Percentiles rank a stretch among this genome's conserved stretches.
Conservation (phyloP, 495 filamentous ascomycete genomes). For the Patellaria atrata region DNA sequence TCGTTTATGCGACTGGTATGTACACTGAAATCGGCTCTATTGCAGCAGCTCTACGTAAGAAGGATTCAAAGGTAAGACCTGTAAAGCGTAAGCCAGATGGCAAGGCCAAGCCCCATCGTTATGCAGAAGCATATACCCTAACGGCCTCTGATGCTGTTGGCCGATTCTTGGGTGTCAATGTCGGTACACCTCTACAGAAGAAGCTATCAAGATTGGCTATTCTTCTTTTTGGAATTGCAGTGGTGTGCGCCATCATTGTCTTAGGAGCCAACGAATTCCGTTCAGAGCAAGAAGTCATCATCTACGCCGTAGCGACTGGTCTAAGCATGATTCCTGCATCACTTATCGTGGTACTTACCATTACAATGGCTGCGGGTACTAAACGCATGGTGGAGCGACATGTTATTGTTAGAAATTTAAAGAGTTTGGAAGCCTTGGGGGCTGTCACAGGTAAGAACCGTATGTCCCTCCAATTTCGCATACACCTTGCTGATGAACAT, state of each 20-base stretch:
- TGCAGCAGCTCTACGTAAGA: constrained; percentile 36
- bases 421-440: constrained; percentile 48
- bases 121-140: constrained; percentile 52
- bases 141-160: constrained; percentile 52
- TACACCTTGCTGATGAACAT: not conserved
- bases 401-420: constrained; percentile 56
- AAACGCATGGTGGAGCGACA: constrained; percentile 58
- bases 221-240: constrained; percentile 51
- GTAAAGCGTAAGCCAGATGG: constrained; percentile 29
- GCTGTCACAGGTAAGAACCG: constrained; percentile 36
- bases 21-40: constrained; percentile 59
- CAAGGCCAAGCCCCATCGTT: constrained; percentile 38
- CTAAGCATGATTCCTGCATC: constrained; percentile 53
- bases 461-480: not conserved
- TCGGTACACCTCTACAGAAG: constrained; percentile 47
- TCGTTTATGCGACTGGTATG: constrained; percentile 61
- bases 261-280: constrained; percentile 48
- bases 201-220: constrained; percentile 59
- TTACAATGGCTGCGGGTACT: constrained; percentile 62
- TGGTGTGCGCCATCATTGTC: constrained; percentile 57
- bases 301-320: constrained; percentile 44
- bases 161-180: constrained; percentile 38
- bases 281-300: constrained; percentile 48
- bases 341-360: constrained; percentile 59
- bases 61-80: constrained; percentile 27